Percentiles rank a stretch among this genome's conserved stretches.
Evolutionary conservation across 1,139 yeast species (phyloP).

Genomic region (Zygotorulaspora mrakii): DNA sequence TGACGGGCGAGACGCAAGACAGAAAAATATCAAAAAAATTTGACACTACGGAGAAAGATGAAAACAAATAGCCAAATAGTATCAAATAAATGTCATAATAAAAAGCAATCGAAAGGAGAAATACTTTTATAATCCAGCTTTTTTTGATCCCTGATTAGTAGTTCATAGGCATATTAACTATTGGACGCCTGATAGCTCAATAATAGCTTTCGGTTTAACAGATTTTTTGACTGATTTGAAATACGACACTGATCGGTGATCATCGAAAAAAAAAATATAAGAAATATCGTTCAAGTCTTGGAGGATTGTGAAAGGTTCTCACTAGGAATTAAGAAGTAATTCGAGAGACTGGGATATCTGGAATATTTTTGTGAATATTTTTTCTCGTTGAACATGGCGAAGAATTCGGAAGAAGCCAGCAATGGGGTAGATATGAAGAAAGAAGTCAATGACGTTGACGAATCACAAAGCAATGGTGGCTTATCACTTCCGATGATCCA

Average conservation of each 20-base stretch:
- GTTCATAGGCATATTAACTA: too few relatives aligned
- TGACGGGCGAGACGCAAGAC: conserved; percentile 4
- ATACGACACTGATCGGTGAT: conserved; percentile 3
- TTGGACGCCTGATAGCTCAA: too few relatives aligned
- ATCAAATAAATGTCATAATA: conserved; percentile 2
- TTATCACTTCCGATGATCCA: conserved; percentile 2
- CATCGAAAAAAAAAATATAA: conserved; percentile 1
- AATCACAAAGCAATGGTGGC: neutral
- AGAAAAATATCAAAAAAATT: conserved; percentile 2
- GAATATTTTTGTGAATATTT: neutral
- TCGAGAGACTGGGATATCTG: neutral
- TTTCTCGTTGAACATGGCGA: conserved; percentile 1
- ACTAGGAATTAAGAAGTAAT: neutral
- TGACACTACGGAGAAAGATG: conserved; percentile 7
- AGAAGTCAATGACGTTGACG: neutral
- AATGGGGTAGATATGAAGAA: neutral
- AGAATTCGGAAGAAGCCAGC: neutral
- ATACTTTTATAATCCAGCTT: too few relatives aligned
- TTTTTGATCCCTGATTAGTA: too few relatives aligned
- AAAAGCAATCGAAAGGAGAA: neutral
- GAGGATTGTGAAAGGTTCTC: neutral
- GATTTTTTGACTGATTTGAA: neutral
- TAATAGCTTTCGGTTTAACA: too few relatives aligned
- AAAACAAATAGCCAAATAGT: conserved; percentile 4
- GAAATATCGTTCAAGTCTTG: neutral